phyloP scores from a whole-genome alignment of 257 asterid genomes.

The Ballota nigra region DNA sequence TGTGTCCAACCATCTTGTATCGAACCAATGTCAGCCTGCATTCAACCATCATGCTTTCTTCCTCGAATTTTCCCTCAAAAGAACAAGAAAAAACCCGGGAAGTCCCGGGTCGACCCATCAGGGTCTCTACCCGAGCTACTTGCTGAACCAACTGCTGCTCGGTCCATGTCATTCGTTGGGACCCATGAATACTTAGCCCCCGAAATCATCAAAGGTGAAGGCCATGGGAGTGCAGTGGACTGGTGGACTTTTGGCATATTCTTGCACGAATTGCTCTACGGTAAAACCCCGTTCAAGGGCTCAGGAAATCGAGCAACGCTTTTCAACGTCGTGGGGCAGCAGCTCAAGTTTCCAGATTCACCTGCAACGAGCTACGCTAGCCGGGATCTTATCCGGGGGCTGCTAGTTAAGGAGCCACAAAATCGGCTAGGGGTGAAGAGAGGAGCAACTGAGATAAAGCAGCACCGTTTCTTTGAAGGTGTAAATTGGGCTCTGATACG shows the following conservation, averaged over 20 bases:
- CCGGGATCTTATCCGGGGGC: constrained; percentile 63
- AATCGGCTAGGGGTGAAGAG: constrained; percentile 67
- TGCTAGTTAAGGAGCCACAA: constrained; percentile 79
- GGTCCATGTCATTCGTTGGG: constrained; percentile 86
- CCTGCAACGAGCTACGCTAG: constrained; percentile 70
- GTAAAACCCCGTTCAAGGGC: constrained; percentile 77
- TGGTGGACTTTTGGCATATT: constrained; percentile 95
- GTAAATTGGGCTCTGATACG: constrained; percentile 82
- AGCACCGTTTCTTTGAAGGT: constrained; percentile 79
- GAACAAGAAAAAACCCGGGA: constrained; percentile 45
- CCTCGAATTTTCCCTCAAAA: constrained; percentile 60
- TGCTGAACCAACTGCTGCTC: constrained; percentile 78
- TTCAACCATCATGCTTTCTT: constrained; percentile 71
- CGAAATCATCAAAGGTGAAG: constrained; percentile 82
- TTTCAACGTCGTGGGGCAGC: constrained; percentile 75
- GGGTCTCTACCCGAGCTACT: constrained; percentile 60
- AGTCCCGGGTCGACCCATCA: constrained; percentile 36
- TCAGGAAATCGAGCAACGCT: constrained; percentile 74
- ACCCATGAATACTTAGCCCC: constrained; percentile 83
- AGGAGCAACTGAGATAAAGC: constrained; percentile 85
- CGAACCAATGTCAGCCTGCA: constrained; percentile 57
- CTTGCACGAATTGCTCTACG: constrained; percentile 67
- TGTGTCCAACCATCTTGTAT: constrained; percentile 70
- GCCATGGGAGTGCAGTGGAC: constrained; percentile 87
- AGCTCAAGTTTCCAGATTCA: constrained; percentile 62